Base-by-base conservation (phyloP, 352 stramenopile species). In the Elongisporangium anandrum region DNA sequence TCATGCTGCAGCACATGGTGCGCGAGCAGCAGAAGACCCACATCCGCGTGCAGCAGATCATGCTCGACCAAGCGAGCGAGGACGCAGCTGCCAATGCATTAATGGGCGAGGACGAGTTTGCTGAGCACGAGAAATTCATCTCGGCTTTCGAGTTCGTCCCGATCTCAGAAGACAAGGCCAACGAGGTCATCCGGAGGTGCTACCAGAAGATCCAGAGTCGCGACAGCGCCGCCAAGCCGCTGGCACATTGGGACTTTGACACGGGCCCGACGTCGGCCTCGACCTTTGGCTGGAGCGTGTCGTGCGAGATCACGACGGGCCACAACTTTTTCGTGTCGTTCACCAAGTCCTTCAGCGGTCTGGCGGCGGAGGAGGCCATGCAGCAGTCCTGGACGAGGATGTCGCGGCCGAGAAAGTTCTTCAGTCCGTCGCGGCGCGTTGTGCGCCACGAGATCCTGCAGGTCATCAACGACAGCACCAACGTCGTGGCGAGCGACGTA, bases 231-330 rank as follows among this genome's bases (percentile, higher is more conserved):
- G 68, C 64, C 15, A 77, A 75, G 54, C 71, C 73, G 6, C 63
- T 80, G 19, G 61, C 73, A 3, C 63, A 70, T 7, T 58, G 51
- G 16, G 48, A 34, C 17, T 24, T 60, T 19, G 48, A 61, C 20
- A 38, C 62, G 22, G 51, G 50, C 20, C 78, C 78, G 7, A 67
- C 75, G 12, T 68, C 66, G 3, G 75, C 76, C 1, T 39, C 29
- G 29, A 88, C 78, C 34, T 83, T 83, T 50, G 73, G 73, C n/a
- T 83, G 73, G 73, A 74, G 80, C 15, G 71, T 83, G 12, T 66
- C 64, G 1, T 73, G 71, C 52, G 70, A 83, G 62, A 64, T 70
- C 13, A 80, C 71, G 16, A 50, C 66, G 0, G 65, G 66, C 16
- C 59, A 73, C 17, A 63, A 83, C 19, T 79, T 84, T 34, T 79